Evolutionary conservation across 2,329 filamentous ascomycete species (phyloP), one percentile per base, ranked within the genome.

Genomic region (Phoma sp.): DNA sequence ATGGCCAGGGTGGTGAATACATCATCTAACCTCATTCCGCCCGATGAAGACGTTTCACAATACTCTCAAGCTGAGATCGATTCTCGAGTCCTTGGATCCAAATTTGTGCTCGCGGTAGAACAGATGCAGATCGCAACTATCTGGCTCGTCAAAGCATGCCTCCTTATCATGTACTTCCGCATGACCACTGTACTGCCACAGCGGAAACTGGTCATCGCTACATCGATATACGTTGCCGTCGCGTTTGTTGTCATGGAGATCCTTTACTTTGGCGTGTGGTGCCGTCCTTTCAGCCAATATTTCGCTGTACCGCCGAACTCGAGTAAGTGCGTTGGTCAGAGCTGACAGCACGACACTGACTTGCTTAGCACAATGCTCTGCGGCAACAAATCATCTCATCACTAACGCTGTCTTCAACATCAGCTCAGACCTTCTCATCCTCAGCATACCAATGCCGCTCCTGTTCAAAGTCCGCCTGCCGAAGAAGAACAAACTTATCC

Each of bases 201-300:
- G 39, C 70, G 71, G 22, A 66, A 63, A 45, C 49, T 69, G 17
- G 69, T 84, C 50, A 76, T 80, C 31, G 55, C 74, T 9, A 78
- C 82, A 1, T 71, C 77, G 6, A 67, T 60, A 29, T 84, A 83
- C 53, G 77, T 82, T 35, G 76, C 55, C 2, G 29, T 79, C 4
- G 74, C 77, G 21, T 84, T 83, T 53, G 68, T 72, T 15, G 72
- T 75, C 12, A 81, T 80, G 61, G 81, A 83, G 60, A 62, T 84
- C 19, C 69, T 81, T 0, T 78, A 83, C 39, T 80, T 83, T 51
- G 75, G 78, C n/a, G 80, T 81, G 9, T 85, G 83, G 83, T 85
- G 83, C 52, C 75, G 80, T 22, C 82, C 82, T 0, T 81, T 84
- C 46, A 61, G 71, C 8, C 75, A 82, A 46, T 85, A 85, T 59